These are phyloP conservation scores for Nitzschia palea DNA, from an alignment of 108 stramenopile genomes.

Conservation along the genomic window DNA sequence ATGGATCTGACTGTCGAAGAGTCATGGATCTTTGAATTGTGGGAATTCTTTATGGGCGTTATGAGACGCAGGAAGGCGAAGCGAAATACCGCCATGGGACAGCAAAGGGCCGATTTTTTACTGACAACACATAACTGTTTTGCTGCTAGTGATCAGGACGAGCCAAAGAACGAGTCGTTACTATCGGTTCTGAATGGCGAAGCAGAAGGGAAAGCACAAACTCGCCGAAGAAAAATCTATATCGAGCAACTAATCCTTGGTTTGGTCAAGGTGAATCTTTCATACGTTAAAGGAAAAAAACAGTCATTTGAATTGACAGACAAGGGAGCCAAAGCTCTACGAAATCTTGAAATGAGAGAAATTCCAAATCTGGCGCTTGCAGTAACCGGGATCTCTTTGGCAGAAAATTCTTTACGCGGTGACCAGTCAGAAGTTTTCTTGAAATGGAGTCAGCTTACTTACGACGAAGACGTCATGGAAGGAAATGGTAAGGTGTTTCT, in stretches of 20 bases:
- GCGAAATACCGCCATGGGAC: constrained; percentile 27
- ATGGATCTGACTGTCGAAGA: constrained; percentile 85
- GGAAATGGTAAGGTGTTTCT: constrained; percentile 21
- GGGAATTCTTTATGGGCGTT: constrained; percentile 66
- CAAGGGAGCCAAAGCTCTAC: constrained; percentile 28
- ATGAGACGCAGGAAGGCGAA: constrained; percentile 40
- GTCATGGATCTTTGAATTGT: constrained; percentile 66
- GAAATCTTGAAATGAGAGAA: constrained; percentile 22
- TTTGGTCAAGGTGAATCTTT: constrained; percentile 68
- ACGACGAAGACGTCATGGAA: constrained; percentile 41
- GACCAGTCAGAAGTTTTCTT: constrained; percentile 47
- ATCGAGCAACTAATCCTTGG: constrained; percentile 75
- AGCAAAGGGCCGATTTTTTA: constrained; percentile 13
- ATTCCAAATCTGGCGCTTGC: constrained; percentile 21
- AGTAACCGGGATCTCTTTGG: not conserved
- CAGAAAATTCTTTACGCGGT: not conserved
- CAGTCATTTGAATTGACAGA: constrained; percentile 39
- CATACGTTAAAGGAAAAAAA: constrained; percentile 75
- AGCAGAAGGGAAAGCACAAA: constrained; percentile 1
- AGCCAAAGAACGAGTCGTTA: constrained; percentile 6
- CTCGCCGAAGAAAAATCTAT: constrained; percentile 53
- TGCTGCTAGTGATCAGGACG: not conserved
- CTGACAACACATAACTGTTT: constrained; percentile 28
- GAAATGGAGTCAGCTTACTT: constrained; percentile 52
- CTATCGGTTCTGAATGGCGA: constrained; percentile 23